phyloP scores from a whole-genome alignment of 495 filamentous ascomycete genomes.

The Aspergillus incahuasiensis region DNA sequence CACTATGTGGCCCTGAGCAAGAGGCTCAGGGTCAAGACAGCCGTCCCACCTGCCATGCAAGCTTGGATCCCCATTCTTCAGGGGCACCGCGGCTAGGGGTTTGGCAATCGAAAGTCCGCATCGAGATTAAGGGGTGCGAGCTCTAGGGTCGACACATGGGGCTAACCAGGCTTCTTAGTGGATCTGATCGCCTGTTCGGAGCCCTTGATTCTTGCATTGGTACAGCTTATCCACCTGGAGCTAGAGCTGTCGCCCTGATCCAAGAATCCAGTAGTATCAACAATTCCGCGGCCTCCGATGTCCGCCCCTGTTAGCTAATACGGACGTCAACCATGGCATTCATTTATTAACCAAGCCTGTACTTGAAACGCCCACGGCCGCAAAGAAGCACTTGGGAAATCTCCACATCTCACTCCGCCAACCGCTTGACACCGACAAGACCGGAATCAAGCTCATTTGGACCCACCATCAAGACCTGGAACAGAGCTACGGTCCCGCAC shows the following conservation, averaged over 20 bases:
- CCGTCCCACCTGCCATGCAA: neutral
- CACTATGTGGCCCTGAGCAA: constrained; percentile 14
- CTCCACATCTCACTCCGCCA: neutral
- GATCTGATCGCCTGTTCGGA: too few relatives aligned
- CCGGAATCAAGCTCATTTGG: neutral
- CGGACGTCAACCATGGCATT: neutral
- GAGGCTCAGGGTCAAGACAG: constrained; percentile 14
- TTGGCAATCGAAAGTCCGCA: too few relatives aligned
- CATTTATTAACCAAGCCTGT: neutral
- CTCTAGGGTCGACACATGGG: neutral
- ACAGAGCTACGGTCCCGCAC: neutral
- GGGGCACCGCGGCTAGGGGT: too few relatives aligned
- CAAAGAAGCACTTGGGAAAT: neutral
- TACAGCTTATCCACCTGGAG: too few relatives aligned
- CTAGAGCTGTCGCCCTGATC: too few relatives aligned
- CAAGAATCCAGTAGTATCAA: too few relatives aligned
- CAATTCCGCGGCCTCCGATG: neutral
- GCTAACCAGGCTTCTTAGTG: neutral
- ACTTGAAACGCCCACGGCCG: neutral
- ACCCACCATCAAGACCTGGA: neutral
- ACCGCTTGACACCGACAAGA: neutral
- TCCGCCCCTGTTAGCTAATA: neutral
- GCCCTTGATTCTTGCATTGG: too few relatives aligned
- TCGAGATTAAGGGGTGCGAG: neutral
- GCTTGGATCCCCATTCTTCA: too few relatives aligned